Evolutionary conservation across 2,329 filamentous ascomycete species (phyloP).

Genomic region (Claviceps citrina): DNA sequence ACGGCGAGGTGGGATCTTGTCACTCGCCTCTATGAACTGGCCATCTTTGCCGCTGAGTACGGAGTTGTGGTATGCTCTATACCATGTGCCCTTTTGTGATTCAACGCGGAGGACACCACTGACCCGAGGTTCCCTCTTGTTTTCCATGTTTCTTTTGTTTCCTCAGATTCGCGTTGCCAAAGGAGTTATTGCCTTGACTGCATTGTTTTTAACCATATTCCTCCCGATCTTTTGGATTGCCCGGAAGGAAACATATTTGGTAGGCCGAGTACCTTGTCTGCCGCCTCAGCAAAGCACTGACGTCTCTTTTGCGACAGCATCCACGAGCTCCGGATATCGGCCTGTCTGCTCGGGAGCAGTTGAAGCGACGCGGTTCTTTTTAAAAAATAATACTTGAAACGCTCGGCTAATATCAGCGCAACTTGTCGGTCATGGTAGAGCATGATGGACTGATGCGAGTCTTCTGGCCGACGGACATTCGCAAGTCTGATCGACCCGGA

Average conservation of each 20-base stretch:
- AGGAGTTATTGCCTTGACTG: conserved; percentile 66
- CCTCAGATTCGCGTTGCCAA: conserved; percentile 65
- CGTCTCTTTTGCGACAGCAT: conserved; percentile 41
- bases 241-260: conserved; percentile 61
- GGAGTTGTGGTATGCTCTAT: conserved; percentile 60
- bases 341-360: conserved; percentile 87
- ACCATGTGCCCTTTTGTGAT: background rate
- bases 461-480: conserved; percentile 90
- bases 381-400: conserved; percentile 29
- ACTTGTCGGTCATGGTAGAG: conserved; percentile 44
- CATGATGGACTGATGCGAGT: conserved; percentile 89
- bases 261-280: conserved; percentile 28
- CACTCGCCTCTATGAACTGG: conserved; percentile 89
- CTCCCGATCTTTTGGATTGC: conserved; percentile 76
- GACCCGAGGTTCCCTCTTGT: too few relatives aligned
- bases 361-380: conserved; percentile 88
- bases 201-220: conserved; percentile 72
- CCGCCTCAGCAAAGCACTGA: background rate
- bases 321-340: conserved; percentile 62
- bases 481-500: conserved; percentile 55
- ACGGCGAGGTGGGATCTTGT: conserved; percentile 98
- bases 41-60: conserved; percentile 96
- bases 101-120: background rate
- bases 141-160: too few relatives aligned
- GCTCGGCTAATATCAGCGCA: conserved; percentile 12